phyloP scores from a whole-genome alignment of 176 grass and related monocot genomes.

The Melocanna baccifera region DNA sequence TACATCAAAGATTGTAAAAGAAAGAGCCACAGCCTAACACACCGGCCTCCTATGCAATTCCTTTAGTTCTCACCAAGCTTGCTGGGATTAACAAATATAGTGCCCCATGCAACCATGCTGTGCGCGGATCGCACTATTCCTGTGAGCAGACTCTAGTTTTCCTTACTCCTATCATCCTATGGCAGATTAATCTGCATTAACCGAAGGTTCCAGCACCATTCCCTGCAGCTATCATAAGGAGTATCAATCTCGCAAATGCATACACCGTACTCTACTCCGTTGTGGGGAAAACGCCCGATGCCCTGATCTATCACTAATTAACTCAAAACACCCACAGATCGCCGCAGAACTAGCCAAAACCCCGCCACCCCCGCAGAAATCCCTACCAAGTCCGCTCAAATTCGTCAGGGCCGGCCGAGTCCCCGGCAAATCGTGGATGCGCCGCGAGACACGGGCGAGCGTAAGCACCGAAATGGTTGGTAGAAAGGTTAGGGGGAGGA shows the following conservation, averaged over 20 bases:
- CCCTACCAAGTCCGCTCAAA: background rate
- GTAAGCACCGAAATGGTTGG: background rate
- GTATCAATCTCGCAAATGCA: background rate
- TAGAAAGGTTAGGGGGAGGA: background rate
- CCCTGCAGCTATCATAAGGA: background rate
- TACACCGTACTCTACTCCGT: background rate
- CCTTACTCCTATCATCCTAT: background rate
- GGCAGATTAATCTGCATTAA: background rate
- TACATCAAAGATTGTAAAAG: background rate
- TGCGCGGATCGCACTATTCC: background rate
- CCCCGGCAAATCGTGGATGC: background rate
- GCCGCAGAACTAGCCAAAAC: background rate
- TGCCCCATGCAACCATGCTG: background rate
- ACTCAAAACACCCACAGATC: slow-evolving; percentile 4
- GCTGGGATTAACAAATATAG: background rate
- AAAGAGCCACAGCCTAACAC: background rate
- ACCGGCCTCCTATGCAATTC: background rate
- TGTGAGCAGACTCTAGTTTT: background rate
- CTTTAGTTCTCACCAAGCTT: background rate
- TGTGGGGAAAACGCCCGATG: background rate
- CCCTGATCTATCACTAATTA: background rate
- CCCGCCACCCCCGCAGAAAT: background rate
- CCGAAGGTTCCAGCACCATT: background rate
- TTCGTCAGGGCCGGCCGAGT: background rate
- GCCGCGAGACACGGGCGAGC: background rate